Evolutionary conservation across 2,329 filamentous ascomycete species (phyloP).

Genomic region (Lasiodiplodia gonubiensis): DNA sequence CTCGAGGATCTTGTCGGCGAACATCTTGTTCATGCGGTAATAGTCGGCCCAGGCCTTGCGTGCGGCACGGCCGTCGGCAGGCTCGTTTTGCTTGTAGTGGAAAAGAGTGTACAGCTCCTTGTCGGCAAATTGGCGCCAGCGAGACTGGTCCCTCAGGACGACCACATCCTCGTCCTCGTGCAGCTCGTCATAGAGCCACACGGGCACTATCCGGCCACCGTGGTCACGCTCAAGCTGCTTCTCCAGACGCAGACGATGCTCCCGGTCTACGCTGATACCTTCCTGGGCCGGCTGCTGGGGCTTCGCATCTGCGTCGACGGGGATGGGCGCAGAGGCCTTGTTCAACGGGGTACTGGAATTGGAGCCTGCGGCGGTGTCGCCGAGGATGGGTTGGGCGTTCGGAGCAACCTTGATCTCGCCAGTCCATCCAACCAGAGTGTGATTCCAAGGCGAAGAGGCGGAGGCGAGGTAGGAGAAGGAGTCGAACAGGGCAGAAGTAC

Average conservation of each 20-base stretch:
- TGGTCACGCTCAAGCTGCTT: conserved; percentile 73
- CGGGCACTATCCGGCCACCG: conserved; percentile 79
- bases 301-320: conserved; percentile 67
- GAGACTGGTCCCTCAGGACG: conserved; percentile 76
- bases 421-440: conserved; percentile 93
- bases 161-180: conserved; percentile 72
- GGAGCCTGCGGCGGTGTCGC: conserved; percentile 31
- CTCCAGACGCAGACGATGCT: conserved; percentile 76
- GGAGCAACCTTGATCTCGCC: conserved; percentile 65
- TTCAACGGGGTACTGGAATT: conserved; percentile 66
- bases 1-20: conserved; percentile 86
- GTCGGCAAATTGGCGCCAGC: conserved; percentile 91
- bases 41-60: conserved; percentile 90
- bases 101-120: conserved; percentile 90
- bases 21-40: conserved; percentile 88
- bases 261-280: conserved; percentile 71
- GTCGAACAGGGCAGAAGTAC: conserved; percentile 91
- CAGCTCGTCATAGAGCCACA: conserved; percentile 83
- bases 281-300: conserved; percentile 67
- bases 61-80: conserved; percentile 81
- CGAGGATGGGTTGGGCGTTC: conserved; percentile 38
- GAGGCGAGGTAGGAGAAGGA: conserved; percentile 88
- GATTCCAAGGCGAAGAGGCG: conserved; percentile 83
- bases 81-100: conserved; percentile 95
- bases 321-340: conserved; percentile 79